Evolutionary conservation across 2,329 filamentous ascomycete species (phyloP).

Genomic region (Escovopsis sp.): DNA sequence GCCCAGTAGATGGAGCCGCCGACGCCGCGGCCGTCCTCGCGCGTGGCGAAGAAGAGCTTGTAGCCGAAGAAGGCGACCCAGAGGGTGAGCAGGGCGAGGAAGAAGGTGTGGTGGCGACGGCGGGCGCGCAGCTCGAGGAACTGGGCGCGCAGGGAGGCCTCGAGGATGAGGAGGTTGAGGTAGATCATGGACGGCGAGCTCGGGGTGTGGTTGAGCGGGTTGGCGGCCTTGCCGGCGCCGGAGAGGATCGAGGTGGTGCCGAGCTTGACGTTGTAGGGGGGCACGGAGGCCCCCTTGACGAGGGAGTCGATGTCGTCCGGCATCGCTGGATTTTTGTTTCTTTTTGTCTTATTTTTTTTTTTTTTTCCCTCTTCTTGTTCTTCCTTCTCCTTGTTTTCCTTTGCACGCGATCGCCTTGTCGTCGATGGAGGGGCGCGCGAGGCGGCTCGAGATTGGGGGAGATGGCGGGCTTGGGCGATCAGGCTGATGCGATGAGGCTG

Average conservation of each 20-base stretch:
- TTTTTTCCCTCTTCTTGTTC: too few relatives aligned
- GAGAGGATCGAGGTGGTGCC: constrained; percentile 28
- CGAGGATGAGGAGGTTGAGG: constrained; percentile 91
- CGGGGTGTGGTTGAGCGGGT: constrained; percentile 70
- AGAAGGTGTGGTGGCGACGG: constrained; percentile 84
- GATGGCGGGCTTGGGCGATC: neutral
- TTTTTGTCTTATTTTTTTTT: too few relatives aligned
- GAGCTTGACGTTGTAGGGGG: constrained; percentile 36
- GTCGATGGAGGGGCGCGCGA: neutral
- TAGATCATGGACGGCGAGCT: constrained; percentile 93
- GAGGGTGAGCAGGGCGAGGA: constrained; percentile 60
- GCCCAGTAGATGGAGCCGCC: constrained; percentile 96
- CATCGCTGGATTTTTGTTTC: constrained; percentile 25
- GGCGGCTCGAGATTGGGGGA: neutral
- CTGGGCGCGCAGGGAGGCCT: constrained; percentile 82
- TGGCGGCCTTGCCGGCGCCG: constrained; percentile 33
- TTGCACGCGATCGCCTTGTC: neutral
- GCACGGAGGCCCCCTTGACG: constrained; percentile 74
- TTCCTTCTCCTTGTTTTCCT: too few relatives aligned
- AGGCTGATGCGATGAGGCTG: neutral
- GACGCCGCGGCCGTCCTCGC: constrained; percentile 81
- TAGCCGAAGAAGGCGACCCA: constrained; percentile 85
- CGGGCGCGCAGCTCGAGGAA: constrained; percentile 83
- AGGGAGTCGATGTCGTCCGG: constrained; percentile 66
- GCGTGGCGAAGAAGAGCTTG: constrained; percentile 84